Percentiles rank a stretch among this genome's conserved stretches.
phyloP scores from a whole-genome alignment of 169 alveolate species.

The Plasmodium chabaudi region DNA sequence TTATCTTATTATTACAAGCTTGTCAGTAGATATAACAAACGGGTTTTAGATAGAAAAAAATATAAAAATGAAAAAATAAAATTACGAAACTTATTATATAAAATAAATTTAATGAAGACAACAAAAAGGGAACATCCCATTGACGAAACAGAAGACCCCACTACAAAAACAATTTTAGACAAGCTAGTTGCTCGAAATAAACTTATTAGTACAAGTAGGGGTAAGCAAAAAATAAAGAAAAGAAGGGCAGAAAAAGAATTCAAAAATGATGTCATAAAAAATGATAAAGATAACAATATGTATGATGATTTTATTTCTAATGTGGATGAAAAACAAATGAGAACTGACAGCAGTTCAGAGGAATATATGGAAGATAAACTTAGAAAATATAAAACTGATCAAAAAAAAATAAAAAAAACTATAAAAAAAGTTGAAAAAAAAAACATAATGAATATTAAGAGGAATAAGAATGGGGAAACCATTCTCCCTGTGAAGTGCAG shows the following conservation, averaged over 20 bases:
- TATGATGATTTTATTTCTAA: neutral
- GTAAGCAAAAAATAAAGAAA: neutral
- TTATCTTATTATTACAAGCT: neutral
- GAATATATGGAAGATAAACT: too few species aligned
- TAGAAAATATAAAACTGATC: too few species aligned
- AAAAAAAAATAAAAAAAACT: too few species aligned
- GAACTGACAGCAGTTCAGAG: too few species aligned
- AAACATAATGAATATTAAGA: too few species aligned
- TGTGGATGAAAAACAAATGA: too few species aligned
- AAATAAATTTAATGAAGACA: neutral
- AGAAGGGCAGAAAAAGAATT: neutral
- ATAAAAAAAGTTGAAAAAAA: too few species aligned
- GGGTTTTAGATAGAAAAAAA: conserved; percentile 2
- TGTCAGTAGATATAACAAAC: neutral
- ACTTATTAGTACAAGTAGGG: neutral
- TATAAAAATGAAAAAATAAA: neutral
- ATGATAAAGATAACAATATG: neutral
- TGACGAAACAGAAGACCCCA: neutral
- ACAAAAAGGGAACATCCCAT: neutral
- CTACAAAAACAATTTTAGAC: neutral
- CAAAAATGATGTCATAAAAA: neutral
- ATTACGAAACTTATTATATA: neutral
- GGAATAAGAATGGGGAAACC: too few species aligned
- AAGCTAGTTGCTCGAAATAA: neutral
- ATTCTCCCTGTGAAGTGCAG: too few species aligned